Percentiles rank a stretch among this genome's conserved stretches.
Conservation (phyloP, 192 early-diverging fungal genomes). For the Mycoemilia scoparia region DNA sequence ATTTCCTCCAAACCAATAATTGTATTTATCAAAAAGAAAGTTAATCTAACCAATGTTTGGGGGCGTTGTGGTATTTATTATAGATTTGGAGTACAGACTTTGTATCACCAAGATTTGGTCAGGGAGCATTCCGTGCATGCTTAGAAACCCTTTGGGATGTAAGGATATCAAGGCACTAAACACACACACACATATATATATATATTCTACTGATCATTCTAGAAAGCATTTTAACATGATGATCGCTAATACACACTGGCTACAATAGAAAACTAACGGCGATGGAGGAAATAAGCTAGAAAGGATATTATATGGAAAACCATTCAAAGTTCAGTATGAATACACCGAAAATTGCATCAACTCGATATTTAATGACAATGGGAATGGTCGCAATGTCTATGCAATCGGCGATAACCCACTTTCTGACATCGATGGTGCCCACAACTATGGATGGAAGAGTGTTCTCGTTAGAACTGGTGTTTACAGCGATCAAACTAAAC, state of each 20-base stretch:
- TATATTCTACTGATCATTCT: too few relatives aligned
- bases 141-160: conserved; percentile 54
- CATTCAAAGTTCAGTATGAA: conserved; percentile 48
- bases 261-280: too few relatives aligned
- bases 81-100: conserved; percentile 84
- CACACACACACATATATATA: too few relatives aligned
- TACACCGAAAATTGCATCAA: conserved; percentile 40
- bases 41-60: too few relatives aligned
- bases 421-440: conserved; percentile 58
- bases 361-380: conserved; percentile 6
- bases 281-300: too few relatives aligned
- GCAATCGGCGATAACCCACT: conserved; percentile 52
- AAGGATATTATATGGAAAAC: conserved; percentile 68
- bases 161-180: too few relatives aligned
- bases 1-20: too few relatives aligned
- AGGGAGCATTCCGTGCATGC: conserved; percentile 60
- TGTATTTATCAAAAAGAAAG: too few relatives aligned
- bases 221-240: too few relatives aligned
- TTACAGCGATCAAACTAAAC: too few relatives aligned
- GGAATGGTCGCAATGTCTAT: conserved; percentile 17
- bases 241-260: too few relatives aligned
- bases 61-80: too few relatives aligned
- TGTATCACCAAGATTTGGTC: conserved; percentile 52
- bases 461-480: conserved; percentile 56
- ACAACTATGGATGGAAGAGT: conserved; percentile 49